Evolutionary conservation across 2,329 filamentous ascomycete species (phyloP), one percentile per base, ranked within the genome.

Genomic region (Botrytis porri): DNA sequence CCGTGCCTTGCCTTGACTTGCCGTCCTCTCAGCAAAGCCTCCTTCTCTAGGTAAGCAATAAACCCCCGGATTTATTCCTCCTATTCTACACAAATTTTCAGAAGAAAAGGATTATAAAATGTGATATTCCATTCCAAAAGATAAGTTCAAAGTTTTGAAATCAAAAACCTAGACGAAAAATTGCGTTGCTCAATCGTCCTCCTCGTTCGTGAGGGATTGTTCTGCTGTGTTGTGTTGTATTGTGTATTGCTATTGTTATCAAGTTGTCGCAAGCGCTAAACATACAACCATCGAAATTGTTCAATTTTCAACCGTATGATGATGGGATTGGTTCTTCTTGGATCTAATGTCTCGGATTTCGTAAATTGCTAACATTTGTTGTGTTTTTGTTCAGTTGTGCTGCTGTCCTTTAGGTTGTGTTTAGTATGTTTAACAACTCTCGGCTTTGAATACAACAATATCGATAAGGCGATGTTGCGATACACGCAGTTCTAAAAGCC

Each of bases 381-480:
- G 61, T 59, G 70, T 71, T 67, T 16, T 45, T 51, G 7, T 61
- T 43, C 22, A 48, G 41, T 54, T 59, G 37, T 41, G 32, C 45
- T 41, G 22, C 45, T 51, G 22, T 63, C 39, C 45, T 48, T 69
- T 51, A 48, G 62, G 51, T 32, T 48, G 51, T 48, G 62, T 43
- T 22, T 37, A 12, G 48, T 39, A 22, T 57, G 48, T 57, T 57
- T 29, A 18, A 66, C n/a, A 57, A 29, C 51, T 3, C 62, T 72
- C 62, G 48, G 70, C 29, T 39, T 67, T 48, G 66, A 35, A 43
- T 45, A 57, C 43, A 39, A 72, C 48, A 72, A 72, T 72, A 72
- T 69, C 70, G 63, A 72, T 72, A 72, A 67, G 70, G 70, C 62
- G 41, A 57, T 69, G 37, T 72, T 72, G 57, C 67, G 25, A 70